These are phyloP conservation scores for Aspergillus kassunensis DNA, from an alignment of 495 filamentous ascomycete species.

Conservation along the genomic window DNA sequence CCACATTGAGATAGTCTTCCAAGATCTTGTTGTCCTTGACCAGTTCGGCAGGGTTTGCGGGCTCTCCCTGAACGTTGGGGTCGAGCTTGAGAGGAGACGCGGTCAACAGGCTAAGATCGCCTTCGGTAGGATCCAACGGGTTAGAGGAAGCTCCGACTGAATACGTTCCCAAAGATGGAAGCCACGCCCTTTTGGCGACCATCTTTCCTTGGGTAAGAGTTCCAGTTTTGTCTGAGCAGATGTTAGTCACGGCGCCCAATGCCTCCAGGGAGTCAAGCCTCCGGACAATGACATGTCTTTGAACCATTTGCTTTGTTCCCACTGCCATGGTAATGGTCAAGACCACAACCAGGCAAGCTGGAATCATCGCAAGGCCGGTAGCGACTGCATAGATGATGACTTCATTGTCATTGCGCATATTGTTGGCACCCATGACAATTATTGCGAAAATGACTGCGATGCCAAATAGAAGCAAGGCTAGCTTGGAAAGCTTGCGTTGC, in stretches of 20 bases:
- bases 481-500: conserved; percentile 64
- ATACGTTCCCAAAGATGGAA: conserved; percentile 61
- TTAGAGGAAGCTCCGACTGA: conserved; percentile 53
- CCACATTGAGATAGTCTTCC: conserved; percentile 54
- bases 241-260: conserved; percentile 64
- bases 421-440: conserved; percentile 60
- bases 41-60: conserved; percentile 29
- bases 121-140: conserved; percentile 53
- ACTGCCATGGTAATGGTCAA: conserved; percentile 74
- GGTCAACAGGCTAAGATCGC: conserved; percentile 43
- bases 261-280: conserved; percentile 64
- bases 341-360: conserved; percentile 71
- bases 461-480: conserved; percentile 64
- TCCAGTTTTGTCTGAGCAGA: conserved; percentile 71
- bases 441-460: conserved; percentile 68
- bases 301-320: conserved; percentile 68
- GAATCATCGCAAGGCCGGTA: conserved; percentile 66
- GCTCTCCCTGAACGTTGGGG: conserved; percentile 23
- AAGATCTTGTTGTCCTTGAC: conserved; percentile 39
- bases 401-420: conserved; percentile 55
- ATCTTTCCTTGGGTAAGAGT: conserved; percentile 71
- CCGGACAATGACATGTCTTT: conserved; percentile 64
- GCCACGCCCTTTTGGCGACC: conserved; percentile 79
- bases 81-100: conserved; percentile 32
- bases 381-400: conserved; percentile 71